A percentile compares a stretch with the other conserved stretches of the same genome.
Conservation (phyloP, 2,329 filamentous ascomycete genomes). For the Paecilomyces variotii region DNA sequence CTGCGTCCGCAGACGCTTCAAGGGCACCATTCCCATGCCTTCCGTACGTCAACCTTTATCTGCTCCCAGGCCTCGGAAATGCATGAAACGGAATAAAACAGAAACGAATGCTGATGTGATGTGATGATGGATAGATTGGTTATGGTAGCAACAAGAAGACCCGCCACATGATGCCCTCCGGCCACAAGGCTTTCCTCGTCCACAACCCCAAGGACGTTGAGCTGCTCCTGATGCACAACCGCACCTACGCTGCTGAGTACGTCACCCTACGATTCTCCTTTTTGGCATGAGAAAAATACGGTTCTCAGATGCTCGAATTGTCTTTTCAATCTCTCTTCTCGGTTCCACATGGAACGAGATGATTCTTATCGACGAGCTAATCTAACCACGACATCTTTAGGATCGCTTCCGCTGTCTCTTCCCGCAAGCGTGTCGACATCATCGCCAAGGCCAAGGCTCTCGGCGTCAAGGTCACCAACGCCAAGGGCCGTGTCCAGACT, state of each 20-base stretch:
- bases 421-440: conserved; percentile 98
- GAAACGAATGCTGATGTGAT: conserved; percentile 7
- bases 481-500: conserved; percentile 97
- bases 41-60: conserved; percentile 62
- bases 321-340: not conserved
- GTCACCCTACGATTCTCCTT: conserved; percentile 30
- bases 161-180: conserved; percentile 95
- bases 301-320: not conserved
- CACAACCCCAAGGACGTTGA: conserved; percentile 94
- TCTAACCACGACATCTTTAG: conserved; percentile 39
- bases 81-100: not conserved
- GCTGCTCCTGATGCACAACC: conserved; percentile 99
- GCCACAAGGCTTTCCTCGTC: conserved; percentile 99
- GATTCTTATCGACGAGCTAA: not conserved
- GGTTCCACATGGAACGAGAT: not conserved
- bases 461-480: conserved; percentile 99
- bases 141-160: conserved; percentile 99
- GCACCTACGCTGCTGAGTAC: conserved; percentile 97
- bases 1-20: conserved; percentile 93
- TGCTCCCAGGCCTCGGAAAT: not conserved
- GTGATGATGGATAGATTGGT: conserved; percentile 62
- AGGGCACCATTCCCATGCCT: conserved; percentile 92
- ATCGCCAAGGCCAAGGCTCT: conserved; percentile 94
- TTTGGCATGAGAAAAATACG: not conserved
- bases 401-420: conserved; percentile 97